Evolutionary conservation across 106 monocot species (phyloP), one percentile per base, ranked within the genome.

Genomic region (Posidonia australis): DNA sequence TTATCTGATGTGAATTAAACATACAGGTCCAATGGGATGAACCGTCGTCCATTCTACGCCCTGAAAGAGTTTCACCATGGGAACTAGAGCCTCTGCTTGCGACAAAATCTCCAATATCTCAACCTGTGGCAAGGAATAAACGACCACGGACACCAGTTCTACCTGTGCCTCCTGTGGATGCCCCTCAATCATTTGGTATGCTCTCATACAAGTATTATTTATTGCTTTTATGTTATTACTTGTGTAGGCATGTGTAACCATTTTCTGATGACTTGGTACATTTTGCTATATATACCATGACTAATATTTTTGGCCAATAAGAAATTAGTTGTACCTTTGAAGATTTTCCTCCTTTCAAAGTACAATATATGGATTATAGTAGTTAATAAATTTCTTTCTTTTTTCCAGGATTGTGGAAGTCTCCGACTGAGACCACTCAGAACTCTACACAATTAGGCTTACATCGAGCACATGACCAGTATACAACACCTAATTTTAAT

Each of bases 11-110:
- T 58, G 53, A 7, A 49, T 14, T 24, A 12, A 45, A 44, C 19
- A 63, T 71, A 54, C 65, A 90, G 90, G 83, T 90, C 21, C 86
- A 86, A 77, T 90, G 90, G 90, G 90, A 90, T 70, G 90, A 90
- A 67, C 77, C 86, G 41, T 83, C 90, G 43, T 78, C 90, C n/a
- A 77, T 90, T 46, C 69, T 67, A 51, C 76, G 86, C 2, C 83
- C 86, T 45, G 86, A 90, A 12, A 65, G 71, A 63, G 83, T 90
- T 63, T 90, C 90, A 58, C 83, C 86, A 26, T 90, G 90, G 86
- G 86, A 90, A 69, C 47, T 90, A 54, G 86, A 90, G 68, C 85
- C 79, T 51, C 62, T 86, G 44, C 66, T 70, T 60, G 71, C 75
- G 41, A 57, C 66, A 44, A 58, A 54, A 16, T 67, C 75, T 71